phyloP scores from a whole-genome alignment of 306 rosid genomes.

The Dryas alaskensis region DNA sequence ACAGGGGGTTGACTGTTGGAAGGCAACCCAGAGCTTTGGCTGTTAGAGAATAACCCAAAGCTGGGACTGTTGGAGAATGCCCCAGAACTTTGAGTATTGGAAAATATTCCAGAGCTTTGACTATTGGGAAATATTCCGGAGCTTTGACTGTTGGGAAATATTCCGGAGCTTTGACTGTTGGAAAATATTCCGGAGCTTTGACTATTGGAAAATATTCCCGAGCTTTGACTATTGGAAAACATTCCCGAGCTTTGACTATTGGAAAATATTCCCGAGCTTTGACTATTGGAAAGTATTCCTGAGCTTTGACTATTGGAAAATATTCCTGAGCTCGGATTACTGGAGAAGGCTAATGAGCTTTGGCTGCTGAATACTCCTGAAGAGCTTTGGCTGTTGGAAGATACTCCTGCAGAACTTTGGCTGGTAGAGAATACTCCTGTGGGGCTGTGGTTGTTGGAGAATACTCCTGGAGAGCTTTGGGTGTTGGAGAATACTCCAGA shows the following conservation, averaged over 20 bases:
- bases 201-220: background rate
- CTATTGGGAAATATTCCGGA: background rate
- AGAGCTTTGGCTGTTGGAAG: constrained; percentile 23
- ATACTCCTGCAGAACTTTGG: constrained; percentile 25
- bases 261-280: constrained; percentile 4
- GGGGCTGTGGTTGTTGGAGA: constrained; percentile 32
- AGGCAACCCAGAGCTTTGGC: background rate
- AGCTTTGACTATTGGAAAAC: constrained; percentile 27
- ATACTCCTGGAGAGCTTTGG: constrained; percentile 24
- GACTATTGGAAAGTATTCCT: constrained; percentile 9
- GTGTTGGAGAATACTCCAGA: constrained; percentile 46
- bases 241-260: constrained; percentile 7
- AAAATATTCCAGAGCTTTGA: constrained; percentile 17
- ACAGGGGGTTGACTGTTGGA: constrained; percentile 29
- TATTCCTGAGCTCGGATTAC: constrained; percentile 30
- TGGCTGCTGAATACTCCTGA: constrained; percentile 15
- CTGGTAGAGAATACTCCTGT: background rate
- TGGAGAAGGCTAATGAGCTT: constrained; percentile 10
- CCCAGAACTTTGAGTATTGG: constrained; percentile 19
- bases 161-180: constrained; percentile 7
- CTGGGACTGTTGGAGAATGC: constrained; percentile 16
- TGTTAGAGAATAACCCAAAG: constrained; percentile 24
- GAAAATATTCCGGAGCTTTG: background rate
- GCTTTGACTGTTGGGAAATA: background rate
- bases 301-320: constrained; percentile 21